These are phyloP conservation scores for Plantago coronopus DNA, from an alignment of 305 asterid species.

Conservation along the genomic window DNA sequence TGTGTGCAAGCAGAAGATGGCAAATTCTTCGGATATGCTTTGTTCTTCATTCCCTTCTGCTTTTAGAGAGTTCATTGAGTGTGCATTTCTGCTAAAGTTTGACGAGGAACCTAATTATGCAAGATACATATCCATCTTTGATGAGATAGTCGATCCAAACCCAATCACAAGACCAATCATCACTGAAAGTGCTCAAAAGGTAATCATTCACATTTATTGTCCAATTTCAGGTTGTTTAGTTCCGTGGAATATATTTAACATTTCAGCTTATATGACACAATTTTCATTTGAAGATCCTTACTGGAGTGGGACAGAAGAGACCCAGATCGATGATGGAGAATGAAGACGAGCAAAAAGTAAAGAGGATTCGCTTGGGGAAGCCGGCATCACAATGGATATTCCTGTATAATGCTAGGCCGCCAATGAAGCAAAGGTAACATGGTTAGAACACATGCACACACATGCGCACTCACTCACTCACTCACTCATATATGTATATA, in stretches of 20 bases:
- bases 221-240: constrained; percentile 9
- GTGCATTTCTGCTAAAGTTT: constrained; percentile 52
- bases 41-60: constrained; percentile 63
- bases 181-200: constrained; percentile 75
- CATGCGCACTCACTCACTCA: no score
- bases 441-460: background rate
- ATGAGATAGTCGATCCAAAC: constrained; percentile 61
- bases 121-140: constrained; percentile 53
- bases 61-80: constrained; percentile 57
- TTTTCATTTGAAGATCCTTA: constrained; percentile 37
- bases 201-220: constrained; percentile 21
- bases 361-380: constrained; percentile 61
- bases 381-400: constrained; percentile 66
- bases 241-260: constrained; percentile 15
- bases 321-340: constrained; percentile 47
- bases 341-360: constrained; percentile 56
- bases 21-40: constrained; percentile 56
- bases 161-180: constrained; percentile 58
- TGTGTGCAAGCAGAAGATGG: constrained; percentile 70
- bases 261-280: background rate
- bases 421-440: constrained; percentile 64
- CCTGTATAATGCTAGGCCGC: constrained; percentile 54
- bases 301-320: constrained; percentile 60
- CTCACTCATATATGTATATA: no score
- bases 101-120: constrained; percentile 73